Evolutionary conservation across 1,284 basidiomycete species (phyloP).

Genomic region (Austroboletus olivaceoglutinosus): DNA sequence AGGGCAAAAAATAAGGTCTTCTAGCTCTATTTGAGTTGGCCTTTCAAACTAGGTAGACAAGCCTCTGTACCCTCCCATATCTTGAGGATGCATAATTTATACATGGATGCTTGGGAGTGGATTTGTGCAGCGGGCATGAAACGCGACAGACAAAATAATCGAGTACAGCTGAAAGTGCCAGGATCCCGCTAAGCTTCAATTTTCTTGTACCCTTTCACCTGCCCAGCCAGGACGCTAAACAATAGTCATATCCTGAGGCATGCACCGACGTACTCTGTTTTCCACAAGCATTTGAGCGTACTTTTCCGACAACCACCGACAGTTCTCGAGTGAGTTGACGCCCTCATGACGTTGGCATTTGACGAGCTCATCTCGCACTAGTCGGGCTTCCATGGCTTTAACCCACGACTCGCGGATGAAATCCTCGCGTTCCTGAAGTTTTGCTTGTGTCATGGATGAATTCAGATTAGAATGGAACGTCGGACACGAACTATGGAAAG

Average conservation of each 20-base stretch:
- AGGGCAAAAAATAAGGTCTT: constrained; percentile 51
- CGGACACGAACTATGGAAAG: background rate
- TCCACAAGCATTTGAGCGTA: constrained; percentile 83
- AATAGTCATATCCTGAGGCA: constrained; percentile 3
- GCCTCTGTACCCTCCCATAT: background rate
- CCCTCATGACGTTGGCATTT: constrained; percentile 93
- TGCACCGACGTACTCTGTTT: constrained; percentile 66
- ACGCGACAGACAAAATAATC: background rate
- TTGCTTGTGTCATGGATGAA: constrained; percentile 33
- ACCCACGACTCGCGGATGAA: constrained; percentile 93
- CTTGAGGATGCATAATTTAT: constrained; percentile 12
- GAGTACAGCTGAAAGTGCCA: background rate
- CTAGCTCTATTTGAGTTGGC: background rate
- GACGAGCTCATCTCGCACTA: constrained; percentile 87
- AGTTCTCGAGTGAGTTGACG: constrained; percentile 88
- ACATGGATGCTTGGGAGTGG: background rate
- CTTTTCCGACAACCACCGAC: constrained; percentile 83
- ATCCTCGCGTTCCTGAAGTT: constrained; percentile 68
- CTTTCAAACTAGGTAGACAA: constrained; percentile 2
- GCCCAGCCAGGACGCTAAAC: constrained; percentile 2
- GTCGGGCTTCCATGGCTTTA: constrained; percentile 87
- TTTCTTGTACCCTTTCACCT: constrained; percentile 58
- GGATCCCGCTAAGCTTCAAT: constrained; percentile 35
- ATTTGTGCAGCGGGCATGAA: background rate
- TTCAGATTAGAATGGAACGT: background rate